These are phyloP conservation scores for Podospora australis DNA, from an alignment of 495 filamentous ascomycete species.

Conservation along the genomic window DNA sequence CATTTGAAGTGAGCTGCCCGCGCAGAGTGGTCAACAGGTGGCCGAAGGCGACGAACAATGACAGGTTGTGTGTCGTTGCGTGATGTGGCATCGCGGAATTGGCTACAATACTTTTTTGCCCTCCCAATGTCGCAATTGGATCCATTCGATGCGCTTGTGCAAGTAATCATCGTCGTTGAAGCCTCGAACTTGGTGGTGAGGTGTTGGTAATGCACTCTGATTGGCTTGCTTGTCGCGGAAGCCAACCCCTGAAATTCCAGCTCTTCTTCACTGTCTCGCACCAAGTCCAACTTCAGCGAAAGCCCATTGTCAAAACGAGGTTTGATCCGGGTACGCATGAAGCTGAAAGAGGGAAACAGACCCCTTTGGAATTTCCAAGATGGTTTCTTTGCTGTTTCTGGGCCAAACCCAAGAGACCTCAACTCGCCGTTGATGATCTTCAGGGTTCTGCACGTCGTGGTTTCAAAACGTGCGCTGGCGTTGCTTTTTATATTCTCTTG, in stretches of 20 bases:
- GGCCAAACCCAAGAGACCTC: background rate
- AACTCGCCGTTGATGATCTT: conserved; percentile 7
- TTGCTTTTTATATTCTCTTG: conserved; percentile 11
- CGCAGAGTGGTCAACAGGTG: background rate
- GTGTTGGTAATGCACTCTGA: conserved; percentile 1
- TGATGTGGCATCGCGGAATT: conserved; percentile 20
- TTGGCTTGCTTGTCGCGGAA: conserved; percentile 8
- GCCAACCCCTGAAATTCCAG: conserved; percentile 10
- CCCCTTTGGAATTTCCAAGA: too few species aligned
- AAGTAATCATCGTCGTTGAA: conserved; percentile 5
- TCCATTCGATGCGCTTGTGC: conserved; percentile 5
- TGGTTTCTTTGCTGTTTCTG: background rate
- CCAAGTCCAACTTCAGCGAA: background rate
- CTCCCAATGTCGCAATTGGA: conserved; percentile 5
- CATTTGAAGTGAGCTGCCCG: background rate
- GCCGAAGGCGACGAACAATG: background rate
- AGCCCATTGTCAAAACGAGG: background rate
- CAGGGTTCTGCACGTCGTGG: conserved; percentile 9
- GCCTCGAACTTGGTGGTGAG: conserved; percentile 2
- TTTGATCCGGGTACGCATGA: background rate
- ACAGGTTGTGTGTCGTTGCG: conserved; percentile 4
- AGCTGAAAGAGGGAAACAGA: background rate
- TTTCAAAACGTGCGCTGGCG: conserved; percentile 9
- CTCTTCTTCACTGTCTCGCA: background rate
- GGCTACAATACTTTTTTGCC: background rate